Percentiles rank a stretch among this genome's conserved stretches.
phyloP scores from a whole-genome alignment of 1,139 yeast genomes.

The Saccharomycopsis hybrid region DNA sequence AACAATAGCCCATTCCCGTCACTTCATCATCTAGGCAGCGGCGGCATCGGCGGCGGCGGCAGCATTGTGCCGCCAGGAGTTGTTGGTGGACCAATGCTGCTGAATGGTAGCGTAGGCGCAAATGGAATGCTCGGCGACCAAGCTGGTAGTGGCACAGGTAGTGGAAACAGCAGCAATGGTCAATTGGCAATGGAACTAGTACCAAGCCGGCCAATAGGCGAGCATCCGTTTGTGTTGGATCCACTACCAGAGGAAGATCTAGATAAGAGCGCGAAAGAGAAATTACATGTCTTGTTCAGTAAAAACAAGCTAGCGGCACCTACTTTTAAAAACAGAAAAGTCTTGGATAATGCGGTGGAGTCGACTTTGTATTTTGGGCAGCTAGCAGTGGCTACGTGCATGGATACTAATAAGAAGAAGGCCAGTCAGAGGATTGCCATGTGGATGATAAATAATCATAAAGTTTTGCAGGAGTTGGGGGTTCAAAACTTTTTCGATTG shows the following conservation, averaged over 20 bases:
- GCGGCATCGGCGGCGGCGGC: too few species aligned
- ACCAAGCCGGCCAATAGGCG: too few species aligned
- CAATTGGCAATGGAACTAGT: not conserved
- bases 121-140: too few species aligned
- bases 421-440: constrained; percentile 1
- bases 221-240: not conserved
- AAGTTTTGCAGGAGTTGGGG: constrained; percentile 42
- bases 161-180: not conserved
- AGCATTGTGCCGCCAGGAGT: not conserved
- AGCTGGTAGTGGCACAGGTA: too few species aligned
- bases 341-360: not conserved
- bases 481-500: not conserved
- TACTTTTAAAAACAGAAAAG: not conserved
- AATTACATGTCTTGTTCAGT: not conserved
- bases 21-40: too few species aligned
- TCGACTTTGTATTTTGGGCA: not conserved
- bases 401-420: constrained; percentile 2
- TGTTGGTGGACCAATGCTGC: not conserved
- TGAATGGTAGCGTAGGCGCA: not conserved
- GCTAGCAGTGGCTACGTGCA: not conserved
- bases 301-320: constrained; percentile 1
- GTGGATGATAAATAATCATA: constrained; percentile 37
- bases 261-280: not conserved
- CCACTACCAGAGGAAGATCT: not conserved
- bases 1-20: too few species aligned